Base-by-base conservation (phyloP, 2,329 filamentous ascomycete species). In the Talaromyces piceae region DNA sequence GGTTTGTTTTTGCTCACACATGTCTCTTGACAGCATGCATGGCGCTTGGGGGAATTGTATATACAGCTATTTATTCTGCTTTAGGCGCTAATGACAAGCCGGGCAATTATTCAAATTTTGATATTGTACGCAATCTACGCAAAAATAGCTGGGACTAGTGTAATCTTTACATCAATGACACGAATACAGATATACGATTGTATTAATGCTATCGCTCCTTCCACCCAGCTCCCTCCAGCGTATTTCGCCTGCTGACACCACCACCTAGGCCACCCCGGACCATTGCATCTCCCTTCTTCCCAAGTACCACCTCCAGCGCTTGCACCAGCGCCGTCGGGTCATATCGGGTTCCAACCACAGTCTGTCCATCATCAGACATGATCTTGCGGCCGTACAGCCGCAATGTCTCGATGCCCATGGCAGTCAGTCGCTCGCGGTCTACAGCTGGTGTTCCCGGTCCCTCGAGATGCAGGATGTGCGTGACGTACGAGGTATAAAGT, bases 381-480 rank as follows among this genome's bases (percentile, higher is more conserved):
- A 74, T 73, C 54, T 76, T 82, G 30, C 84, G 78, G 2, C 89
- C 90, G 64, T 93, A 91, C 1, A 95, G 73, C 50, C 83, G 77
- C 12, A 94, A 79, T 13, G 83, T 83, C 60, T 90, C 85, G 37
- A 97, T 88, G 0, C 90, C 90, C 56, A 90, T 66, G 16, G 70
- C 68, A 3, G 70, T 70, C 41, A 96, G 73, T 50, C 77, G 77
- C 5, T 77, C 77, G 46, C 76, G 81, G 59, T 95, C 82, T 1
- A 95, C 84, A 3, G 65, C 72, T 0, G 91, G 91, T 20, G 84
- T 83, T 0, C 78, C 79, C 0, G 81, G 77, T 0, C 83, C 84
- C 39, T 91, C 86, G 0, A 95, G 70, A 62, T 95, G 86, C 5
- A 96, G 76, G 12, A 96, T 67, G 64, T 96, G 91, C 5, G 86